Base-by-base conservation (phyloP, 768 basidiomycete genomes). In the Pulveroboletus ravenelii region DNA sequence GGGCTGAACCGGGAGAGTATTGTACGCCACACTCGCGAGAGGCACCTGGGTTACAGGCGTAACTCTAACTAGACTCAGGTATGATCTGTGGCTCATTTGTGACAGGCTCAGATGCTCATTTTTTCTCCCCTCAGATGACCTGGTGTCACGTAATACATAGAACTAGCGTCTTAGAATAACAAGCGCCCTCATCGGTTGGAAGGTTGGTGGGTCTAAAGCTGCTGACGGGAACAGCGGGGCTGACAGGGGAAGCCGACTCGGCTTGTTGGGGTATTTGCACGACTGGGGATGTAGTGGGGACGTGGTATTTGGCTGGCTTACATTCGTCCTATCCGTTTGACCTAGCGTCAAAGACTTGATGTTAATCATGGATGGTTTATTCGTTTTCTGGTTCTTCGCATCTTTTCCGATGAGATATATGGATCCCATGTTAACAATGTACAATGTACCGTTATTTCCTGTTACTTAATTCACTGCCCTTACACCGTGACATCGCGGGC, bases 1-100 rank as follows among this genome's bases (percentile, higher is more conserved):
- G 4, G 0, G 13, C 38, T 64, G 15, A 64, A 63, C 0, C 58
- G 63, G 2, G 54, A 63, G 31, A 49, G 48, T 9, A 56, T 64
- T 4, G 36, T 47, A 1, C 50, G 63, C 0, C 63, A 64, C 1
- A 14, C 61, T 0, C 39, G 49, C 0, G 63, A 64, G 31, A 50
- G 6, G 3, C 62, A 64, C 20, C 3, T 64, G 7, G 6, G 43
- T 5, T 41, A 10, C 18, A 62, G 20, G 35, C 55, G 61, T 31
- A 36, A 13, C 17, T 10, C 8, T 40, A 8, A 10, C 10, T 12
- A 14, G 10, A 25, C 10, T 43, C 25, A 8, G 34, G 34, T 35
- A 7, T 15, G 34, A 35, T 15, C n/a, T 15, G 34, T n/a, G 0
- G 34, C 15, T 6, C 34, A 3, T 35, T 15, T 35, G 15, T 35